Percentiles rank a stretch among this genome's conserved stretches.
Conservation (phyloP, 768 basidiomycete species). For the Trametes coccinea region DNA sequence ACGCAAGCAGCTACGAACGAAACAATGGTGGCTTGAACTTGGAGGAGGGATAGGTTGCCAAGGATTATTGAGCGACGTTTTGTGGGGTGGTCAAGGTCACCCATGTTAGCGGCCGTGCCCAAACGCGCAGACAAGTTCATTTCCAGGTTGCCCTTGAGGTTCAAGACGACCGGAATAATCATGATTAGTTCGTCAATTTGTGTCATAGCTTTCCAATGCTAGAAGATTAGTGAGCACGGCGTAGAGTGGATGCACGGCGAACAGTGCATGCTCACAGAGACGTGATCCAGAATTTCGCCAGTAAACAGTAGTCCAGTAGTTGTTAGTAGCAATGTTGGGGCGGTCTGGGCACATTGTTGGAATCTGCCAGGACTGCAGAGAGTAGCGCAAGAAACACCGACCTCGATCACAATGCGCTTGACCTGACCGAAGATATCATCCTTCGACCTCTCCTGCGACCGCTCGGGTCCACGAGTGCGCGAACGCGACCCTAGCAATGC, state of each 20-base stretch:
- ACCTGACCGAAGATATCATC: constrained; percentile 53
- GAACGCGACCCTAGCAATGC: constrained; percentile 45
- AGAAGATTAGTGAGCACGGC: neutral
- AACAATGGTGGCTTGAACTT: constrained; percentile 91
- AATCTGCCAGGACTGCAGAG: neutral
- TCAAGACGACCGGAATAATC: constrained; percentile 91
- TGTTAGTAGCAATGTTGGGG: constrained; percentile 84
- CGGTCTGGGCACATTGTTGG: constrained; percentile 51
- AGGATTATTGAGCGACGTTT: constrained; percentile 65
- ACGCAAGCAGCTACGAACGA: constrained; percentile 84
- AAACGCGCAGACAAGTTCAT: constrained; percentile 97
- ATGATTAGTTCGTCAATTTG: constrained; percentile 94
- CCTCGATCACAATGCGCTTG: constrained; percentile 69
- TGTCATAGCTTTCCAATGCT: constrained; percentile 89
- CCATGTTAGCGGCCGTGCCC: constrained; percentile 93
- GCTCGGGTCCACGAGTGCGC: constrained; percentile 32
- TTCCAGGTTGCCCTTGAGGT: constrained; percentile 97
- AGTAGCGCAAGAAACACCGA: constrained; percentile 34
- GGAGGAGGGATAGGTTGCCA: constrained; percentile 84
- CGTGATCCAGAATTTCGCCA: constrained; percentile 83
- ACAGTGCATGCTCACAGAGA: constrained; percentile 61
- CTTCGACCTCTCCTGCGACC: constrained; percentile 15
- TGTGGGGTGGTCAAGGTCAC: constrained; percentile 76
- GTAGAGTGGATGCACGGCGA: neutral
- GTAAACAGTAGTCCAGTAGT: constrained; percentile 86